A percentile compares a stretch with the other conserved stretches of the same genome.
These are phyloP conservation scores for Aspergillus ellipticus DNA, from an alignment of 495 filamentous ascomycete genomes.

Conservation along the genomic window DNA sequence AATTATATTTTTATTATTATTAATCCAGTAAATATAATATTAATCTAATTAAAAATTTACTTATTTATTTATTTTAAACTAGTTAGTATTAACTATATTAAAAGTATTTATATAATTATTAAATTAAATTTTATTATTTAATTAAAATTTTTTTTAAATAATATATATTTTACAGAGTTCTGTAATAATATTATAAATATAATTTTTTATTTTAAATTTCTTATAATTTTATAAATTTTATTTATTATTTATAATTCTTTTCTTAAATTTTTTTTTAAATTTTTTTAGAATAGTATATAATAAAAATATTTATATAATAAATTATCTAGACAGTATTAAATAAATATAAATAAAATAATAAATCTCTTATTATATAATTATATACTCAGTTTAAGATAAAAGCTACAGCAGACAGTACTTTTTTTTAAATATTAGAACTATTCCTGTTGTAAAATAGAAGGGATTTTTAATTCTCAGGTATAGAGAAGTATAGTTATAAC, in stretches of 20 bases:
- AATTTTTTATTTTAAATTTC: constrained; percentile 26
- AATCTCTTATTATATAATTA: constrained; percentile 22
- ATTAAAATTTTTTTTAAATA: constrained; percentile 21
- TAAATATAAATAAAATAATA: constrained; percentile 24
- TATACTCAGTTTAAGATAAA: constrained; percentile 22
- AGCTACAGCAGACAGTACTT: constrained; percentile 30
- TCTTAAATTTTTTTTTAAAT: constrained; percentile 6
- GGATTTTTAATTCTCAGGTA: constrained; percentile 19
- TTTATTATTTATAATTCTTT: constrained; percentile 23
- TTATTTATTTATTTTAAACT: background rate
- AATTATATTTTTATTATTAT: constrained; percentile 20
- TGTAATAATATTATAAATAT: constrained; percentile 27
- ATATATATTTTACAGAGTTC: constrained; percentile 25
- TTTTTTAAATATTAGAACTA: constrained; percentile 23
- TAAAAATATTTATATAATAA: constrained; percentile 4
- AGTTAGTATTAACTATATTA: background rate
- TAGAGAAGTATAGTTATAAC: constrained; percentile 23
- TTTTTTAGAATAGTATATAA: constrained; percentile 17
- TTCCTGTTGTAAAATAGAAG: constrained; percentile 30
- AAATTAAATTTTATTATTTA: constrained; percentile 27
- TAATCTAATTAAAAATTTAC: constrained; percentile 14
- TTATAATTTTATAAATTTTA: constrained; percentile 29
- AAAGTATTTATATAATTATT: constrained; percentile 30
- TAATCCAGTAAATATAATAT: constrained; percentile 23
- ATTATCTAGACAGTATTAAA: constrained; percentile 15